phyloP scores from a whole-genome alignment of 2,329 filamentous ascomycete genomes.

The Fusarium sp. region DNA sequence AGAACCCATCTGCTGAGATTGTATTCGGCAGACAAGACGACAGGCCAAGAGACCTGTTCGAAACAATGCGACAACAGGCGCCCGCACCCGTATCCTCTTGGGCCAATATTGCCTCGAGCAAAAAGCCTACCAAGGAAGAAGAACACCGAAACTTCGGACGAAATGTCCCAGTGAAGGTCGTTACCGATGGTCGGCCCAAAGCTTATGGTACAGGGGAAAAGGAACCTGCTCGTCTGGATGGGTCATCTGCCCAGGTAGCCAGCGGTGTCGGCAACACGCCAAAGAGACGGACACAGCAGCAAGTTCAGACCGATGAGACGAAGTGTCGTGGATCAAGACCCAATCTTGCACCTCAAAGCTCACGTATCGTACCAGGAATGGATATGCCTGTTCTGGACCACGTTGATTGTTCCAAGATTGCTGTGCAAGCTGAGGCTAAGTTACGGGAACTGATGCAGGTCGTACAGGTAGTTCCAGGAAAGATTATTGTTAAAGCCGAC shows the following conservation, averaged over 20 bases:
- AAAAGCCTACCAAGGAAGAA: constrained; percentile 2
- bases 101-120: constrained; percentile 23
- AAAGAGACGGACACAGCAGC: not conserved
- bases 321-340: not conserved
- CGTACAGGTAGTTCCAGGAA: constrained; percentile 46
- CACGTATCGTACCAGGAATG: constrained; percentile 24
- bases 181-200: not conserved
- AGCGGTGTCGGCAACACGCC: too few relatives aligned
- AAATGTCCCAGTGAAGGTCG: constrained; percentile 19
- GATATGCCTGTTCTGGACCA: constrained; percentile 2
- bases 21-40: constrained; percentile 28
- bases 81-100: constrained; percentile 13
- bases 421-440: constrained; percentile 25
- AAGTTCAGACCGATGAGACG: not conserved
- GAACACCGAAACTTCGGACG: constrained; percentile 17
- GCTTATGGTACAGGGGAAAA: not conserved
- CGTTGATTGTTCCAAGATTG: constrained; percentile 8
- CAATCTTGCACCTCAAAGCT: too few relatives aligned
- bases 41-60: constrained; percentile 19
- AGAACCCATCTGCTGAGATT: constrained; percentile 7
- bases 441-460: constrained; percentile 32
- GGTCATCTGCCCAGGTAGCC: not conserved
- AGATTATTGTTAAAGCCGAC: constrained; percentile 42
- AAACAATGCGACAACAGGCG: constrained; percentile 46
- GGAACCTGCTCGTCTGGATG: too few relatives aligned